These are phyloP conservation scores for Gastrodia elata DNA, from an alignment of 106 monocot genomes.

Conservation along the genomic window DNA sequence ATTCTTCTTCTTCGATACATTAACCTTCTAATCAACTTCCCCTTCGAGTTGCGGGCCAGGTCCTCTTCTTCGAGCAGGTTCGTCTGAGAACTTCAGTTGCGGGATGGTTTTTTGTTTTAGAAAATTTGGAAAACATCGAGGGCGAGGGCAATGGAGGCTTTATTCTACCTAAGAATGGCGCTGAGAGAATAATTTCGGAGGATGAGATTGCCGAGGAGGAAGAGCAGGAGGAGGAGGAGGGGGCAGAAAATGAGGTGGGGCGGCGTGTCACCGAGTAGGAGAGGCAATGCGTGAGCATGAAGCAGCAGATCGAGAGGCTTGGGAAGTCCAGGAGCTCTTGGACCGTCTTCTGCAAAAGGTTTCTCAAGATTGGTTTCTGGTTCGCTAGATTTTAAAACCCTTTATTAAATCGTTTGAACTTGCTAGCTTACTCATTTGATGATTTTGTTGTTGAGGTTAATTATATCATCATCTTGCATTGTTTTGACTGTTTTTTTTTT, in stretches of 20 bases:
- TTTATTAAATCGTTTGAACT: too few relatives aligned
- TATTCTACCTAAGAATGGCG: slow-evolving; percentile 11
- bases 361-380: slow-evolving; percentile 20
- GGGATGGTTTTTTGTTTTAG: slow-evolving; percentile 37
- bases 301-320: slow-evolving; percentile 27
- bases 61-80: slow-evolving; percentile 45
- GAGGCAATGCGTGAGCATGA: slow-evolving; percentile 32
- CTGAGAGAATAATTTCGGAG: not conserved
- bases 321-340: slow-evolving; percentile 19
- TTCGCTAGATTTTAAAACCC: slow-evolving; percentile 10
- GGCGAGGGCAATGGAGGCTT: not conserved
- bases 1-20: too few relatives aligned
- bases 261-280: slow-evolving; percentile 23
- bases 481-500: too few relatives aligned
- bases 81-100: slow-evolving; percentile 27
- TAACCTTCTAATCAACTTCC: too few relatives aligned
- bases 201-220: slow-evolving; percentile 18
- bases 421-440: too few relatives aligned
- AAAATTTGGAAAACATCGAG: slow-evolving; percentile 17
- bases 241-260: slow-evolving; percentile 19
- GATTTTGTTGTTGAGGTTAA: too few relatives aligned
- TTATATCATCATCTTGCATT: too few relatives aligned
- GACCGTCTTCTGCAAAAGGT: slow-evolving; percentile 23
- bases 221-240: slow-evolving; percentile 8
- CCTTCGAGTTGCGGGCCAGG: slow-evolving; percentile 31